These are phyloP conservation scores for Triangularia setosa DNA, from an alignment of 2,329 filamentous ascomycete genomes.

Conservation along the genomic window DNA sequence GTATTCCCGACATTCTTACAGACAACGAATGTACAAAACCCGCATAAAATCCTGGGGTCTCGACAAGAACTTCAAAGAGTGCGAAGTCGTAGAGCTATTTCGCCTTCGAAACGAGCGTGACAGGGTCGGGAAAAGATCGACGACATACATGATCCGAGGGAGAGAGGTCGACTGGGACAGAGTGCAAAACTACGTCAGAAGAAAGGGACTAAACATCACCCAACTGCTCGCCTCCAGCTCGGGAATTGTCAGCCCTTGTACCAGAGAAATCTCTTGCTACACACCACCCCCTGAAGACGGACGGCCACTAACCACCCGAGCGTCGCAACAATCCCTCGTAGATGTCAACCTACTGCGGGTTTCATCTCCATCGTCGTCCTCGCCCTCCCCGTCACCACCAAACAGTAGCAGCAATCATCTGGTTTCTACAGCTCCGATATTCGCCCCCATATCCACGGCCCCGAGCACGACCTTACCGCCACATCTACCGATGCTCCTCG, in stretches of 20 bases:
- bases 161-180: conserved; percentile 23
- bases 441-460: not conserved
- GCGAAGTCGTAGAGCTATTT: conserved; percentile 21
- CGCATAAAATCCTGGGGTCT: conserved; percentile 22
- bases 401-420: not conserved
- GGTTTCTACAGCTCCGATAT: not conserved
- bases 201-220: conserved; percentile 19
- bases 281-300: conserved; percentile 16
- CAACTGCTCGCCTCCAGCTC: conserved; percentile 8
- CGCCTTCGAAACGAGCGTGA: conserved; percentile 19
- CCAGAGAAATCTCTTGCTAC: conserved; percentile 15
- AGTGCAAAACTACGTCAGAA: conserved; percentile 18
- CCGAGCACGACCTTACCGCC: not conserved
- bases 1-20: not conserved
- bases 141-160: conserved; percentile 16
- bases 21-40: conserved; percentile 23
- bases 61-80: conserved; percentile 23
- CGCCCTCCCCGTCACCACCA: not conserved
- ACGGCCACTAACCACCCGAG: not conserved
- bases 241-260: not conserved
- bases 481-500: not conserved
- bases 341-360: not conserved
- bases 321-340: not conserved
- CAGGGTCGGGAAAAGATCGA: conserved; percentile 10
- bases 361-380: not conserved